These are phyloP conservation scores for Phytophthora fragariaefolia DNA, from an alignment of 352 stramenopile genomes.

Conservation along the genomic window DNA sequence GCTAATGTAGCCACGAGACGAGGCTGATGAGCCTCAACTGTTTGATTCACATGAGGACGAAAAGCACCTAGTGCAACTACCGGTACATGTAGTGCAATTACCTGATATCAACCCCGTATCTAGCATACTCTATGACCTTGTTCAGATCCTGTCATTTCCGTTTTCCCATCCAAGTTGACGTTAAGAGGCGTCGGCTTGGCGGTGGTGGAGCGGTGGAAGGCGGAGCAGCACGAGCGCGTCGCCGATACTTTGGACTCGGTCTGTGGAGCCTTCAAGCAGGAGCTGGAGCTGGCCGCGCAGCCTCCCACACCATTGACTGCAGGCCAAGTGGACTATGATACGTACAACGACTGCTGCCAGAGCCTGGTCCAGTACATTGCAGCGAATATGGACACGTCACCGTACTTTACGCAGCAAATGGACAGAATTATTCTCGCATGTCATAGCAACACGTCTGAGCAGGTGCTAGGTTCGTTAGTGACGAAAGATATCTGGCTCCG, in stretches of 20 bases:
- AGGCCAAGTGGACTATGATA: constrained; percentile 11
- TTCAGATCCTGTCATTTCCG: background rate
- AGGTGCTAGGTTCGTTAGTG: constrained; percentile 37
- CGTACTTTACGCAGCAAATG: constrained; percentile 3
- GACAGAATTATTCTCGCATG: background rate
- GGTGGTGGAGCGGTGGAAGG: constrained; percentile 7
- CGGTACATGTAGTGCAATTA: too few species aligned
- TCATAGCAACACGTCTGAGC: constrained; percentile 16
- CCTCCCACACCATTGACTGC: background rate
- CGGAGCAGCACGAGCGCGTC: constrained; percentile 12
- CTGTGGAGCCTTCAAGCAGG: constrained; percentile 13
- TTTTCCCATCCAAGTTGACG: background rate
- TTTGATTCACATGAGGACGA: background rate
- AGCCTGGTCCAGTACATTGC: background rate
- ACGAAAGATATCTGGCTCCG: constrained; percentile 64
- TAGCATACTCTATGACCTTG: constrained; percentile 1
- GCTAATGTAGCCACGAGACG: constrained; percentile 19
- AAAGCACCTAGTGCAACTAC: background rate
- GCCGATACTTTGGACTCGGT: constrained; percentile 19
- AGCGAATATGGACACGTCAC: constrained; percentile 1
- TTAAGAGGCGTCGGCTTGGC: constrained; percentile 3
- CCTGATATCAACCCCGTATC: background rate
- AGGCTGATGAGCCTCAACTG: too few species aligned
- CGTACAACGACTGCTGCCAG: constrained; percentile 3
- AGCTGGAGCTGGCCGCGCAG: constrained; percentile 18